Evolutionary conservation across 2,329 filamentous ascomycete species (phyloP).

Genomic region (Alternaria sp.): DNA sequence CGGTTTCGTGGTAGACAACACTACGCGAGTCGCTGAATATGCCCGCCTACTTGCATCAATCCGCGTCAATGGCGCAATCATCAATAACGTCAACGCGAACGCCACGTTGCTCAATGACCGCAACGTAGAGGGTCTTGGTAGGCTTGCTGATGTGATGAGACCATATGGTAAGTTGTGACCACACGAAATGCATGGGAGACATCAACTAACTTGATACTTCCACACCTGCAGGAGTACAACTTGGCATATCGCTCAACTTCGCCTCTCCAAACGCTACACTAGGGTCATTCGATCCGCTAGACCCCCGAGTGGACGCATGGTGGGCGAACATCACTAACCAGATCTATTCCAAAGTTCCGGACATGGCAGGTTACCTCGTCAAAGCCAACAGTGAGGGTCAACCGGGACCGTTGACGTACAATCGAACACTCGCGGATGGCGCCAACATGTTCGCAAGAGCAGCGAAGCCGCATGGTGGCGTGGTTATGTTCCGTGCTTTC

Average conservation of each 20-base stretch:
- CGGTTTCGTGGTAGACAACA: slow-evolving; percentile 64
- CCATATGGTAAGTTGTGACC: slow-evolving; percentile 64
- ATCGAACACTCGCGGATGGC: slow-evolving; percentile 72
- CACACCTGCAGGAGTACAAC: slow-evolving; percentile 53
- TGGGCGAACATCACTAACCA: slow-evolving; percentile 69
- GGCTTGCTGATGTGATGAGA: slow-evolving; percentile 71
- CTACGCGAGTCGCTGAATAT: slow-evolving; percentile 69
- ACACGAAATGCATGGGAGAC: neutral
- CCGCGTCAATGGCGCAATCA: slow-evolving; percentile 70
- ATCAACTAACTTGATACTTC: neutral
- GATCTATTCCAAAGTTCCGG: slow-evolving; percentile 69
- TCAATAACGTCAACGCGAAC: slow-evolving; percentile 79
- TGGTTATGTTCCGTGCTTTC: slow-evolving; percentile 77
- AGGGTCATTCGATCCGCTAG: slow-evolving; percentile 71
- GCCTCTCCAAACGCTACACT: slow-evolving; percentile 67
- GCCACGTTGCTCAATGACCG: slow-evolving; percentile 62
- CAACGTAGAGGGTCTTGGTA: slow-evolving; percentile 69
- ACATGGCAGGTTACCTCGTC: slow-evolving; percentile 73
- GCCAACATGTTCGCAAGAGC: slow-evolving; percentile 80
- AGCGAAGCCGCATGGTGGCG: slow-evolving; percentile 92
- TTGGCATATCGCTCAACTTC: slow-evolving; percentile 75
- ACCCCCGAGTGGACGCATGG: slow-evolving; percentile 67
- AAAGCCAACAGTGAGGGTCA: slow-evolving; percentile 79
- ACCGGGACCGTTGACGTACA: slow-evolving; percentile 74
- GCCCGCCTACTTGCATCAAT: slow-evolving; percentile 73